Conservation (phyloP, 148 eudicot genomes). For the Amaranthus hypochondriacus region DNA sequence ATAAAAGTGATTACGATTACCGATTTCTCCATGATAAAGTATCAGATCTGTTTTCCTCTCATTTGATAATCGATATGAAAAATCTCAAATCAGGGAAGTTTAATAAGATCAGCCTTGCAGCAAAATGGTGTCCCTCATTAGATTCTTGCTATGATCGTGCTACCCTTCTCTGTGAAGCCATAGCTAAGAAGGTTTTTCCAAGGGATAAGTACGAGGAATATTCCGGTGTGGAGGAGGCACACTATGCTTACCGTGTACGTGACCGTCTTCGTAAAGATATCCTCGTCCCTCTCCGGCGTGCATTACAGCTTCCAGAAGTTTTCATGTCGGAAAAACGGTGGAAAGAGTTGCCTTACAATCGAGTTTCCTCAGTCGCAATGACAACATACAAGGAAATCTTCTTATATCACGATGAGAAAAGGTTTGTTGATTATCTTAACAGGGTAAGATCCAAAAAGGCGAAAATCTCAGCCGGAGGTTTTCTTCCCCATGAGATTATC, state of each 20-base stretch:
- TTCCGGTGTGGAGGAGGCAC: constrained; percentile 16
- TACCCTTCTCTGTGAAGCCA: constrained; percentile 25
- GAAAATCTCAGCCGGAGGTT: constrained; percentile 25
- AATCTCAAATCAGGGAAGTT: neutral
- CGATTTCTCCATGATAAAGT: constrained; percentile 23
- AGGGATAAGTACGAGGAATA: constrained; percentile 7
- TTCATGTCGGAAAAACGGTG: constrained; percentile 20
- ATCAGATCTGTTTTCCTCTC: constrained; percentile 18
- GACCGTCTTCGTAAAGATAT: constrained; percentile 28
- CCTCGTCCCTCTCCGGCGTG: constrained; percentile 19
- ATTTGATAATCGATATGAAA: constrained; percentile 10
- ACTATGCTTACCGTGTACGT: constrained; percentile 27
- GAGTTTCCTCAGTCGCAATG: constrained; percentile 32
- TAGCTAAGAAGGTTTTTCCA: constrained; percentile 21
- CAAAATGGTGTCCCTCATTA: constrained; percentile 31
- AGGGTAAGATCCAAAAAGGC: constrained; percentile 23
- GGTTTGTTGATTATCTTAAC: constrained; percentile 21
- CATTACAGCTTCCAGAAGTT: constrained; percentile 29
- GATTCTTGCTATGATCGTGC: constrained; percentile 20
- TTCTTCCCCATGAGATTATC: constrained; percentile 30
- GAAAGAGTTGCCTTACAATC: constrained; percentile 18
- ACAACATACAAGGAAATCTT: constrained; percentile 20
- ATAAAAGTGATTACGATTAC: constrained; percentile 21
- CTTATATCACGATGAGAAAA: constrained; percentile 18
- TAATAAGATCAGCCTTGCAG: constrained; percentile 19